phyloP scores from a whole-genome alignment of 2,329 filamentous ascomycete species.

The Monosporascus sp. region DNA sequence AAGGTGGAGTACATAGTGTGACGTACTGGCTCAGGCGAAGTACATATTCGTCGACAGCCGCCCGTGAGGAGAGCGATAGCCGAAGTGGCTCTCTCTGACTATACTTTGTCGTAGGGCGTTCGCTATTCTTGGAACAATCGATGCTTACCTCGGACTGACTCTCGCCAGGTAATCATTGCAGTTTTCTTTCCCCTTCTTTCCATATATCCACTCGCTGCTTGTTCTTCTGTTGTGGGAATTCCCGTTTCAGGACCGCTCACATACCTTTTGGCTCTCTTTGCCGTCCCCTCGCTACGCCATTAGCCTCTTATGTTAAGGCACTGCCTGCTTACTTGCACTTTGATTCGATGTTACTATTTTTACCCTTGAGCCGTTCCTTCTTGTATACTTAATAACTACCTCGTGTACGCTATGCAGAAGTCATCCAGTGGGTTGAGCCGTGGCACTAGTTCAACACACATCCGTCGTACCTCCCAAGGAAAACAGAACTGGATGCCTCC shows the following conservation, averaged over 20 bases:
- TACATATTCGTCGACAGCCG: too few species aligned
- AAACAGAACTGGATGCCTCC: conserved; percentile 1
- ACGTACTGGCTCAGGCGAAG: too few species aligned
- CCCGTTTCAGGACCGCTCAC: background rate
- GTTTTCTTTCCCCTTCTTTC: background rate
- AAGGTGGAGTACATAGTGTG: too few species aligned
- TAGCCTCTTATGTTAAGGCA: background rate
- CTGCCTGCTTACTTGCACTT: background rate
- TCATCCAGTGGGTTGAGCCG: background rate
- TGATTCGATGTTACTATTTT: background rate
- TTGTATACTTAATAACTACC: background rate
- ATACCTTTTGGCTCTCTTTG: background rate
- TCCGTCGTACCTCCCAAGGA: background rate
- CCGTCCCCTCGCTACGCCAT: background rate
- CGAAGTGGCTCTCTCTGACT: too few species aligned
- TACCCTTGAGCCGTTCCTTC: background rate
- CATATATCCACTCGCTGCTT: background rate
- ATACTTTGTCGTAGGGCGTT: too few species aligned
- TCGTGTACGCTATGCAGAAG: background rate
- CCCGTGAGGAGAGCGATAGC: too few species aligned
- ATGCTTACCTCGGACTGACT: too few species aligned
- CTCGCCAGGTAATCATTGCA: too few species aligned
- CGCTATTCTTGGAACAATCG: too few species aligned
- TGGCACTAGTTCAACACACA: background rate
- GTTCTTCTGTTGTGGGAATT: background rate